Percentiles rank a stretch among this genome's conserved stretches.
Evolutionary conservation across 208 protist genomes (phyloP).

Genomic region (Leishmania turanica): DNA sequence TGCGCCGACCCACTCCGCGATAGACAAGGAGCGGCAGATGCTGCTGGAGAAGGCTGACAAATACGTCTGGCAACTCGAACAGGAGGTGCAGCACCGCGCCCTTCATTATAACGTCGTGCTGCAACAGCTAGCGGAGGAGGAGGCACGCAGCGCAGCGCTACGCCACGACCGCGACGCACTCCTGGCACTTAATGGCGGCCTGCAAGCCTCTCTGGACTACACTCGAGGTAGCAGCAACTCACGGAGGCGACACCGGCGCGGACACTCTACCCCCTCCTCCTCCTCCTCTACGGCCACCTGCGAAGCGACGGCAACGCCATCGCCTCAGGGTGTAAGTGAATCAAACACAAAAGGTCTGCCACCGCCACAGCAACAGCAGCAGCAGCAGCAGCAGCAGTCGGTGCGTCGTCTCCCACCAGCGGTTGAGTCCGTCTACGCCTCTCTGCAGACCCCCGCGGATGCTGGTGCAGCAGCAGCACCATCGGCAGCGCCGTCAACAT

Average conservation of each 20-base stretch:
- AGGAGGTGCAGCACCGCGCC: conserved; percentile 57
- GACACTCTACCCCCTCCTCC: background rate
- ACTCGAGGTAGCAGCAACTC: background rate
- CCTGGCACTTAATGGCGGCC: conserved; percentile 40
- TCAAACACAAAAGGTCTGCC: background rate
- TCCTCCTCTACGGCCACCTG: background rate
- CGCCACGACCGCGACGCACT: conserved; percentile 58
- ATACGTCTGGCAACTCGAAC: conserved; percentile 57
- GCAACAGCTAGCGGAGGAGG: conserved; percentile 56
- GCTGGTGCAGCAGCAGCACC: background rate
- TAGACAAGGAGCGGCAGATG: conserved; percentile 33
- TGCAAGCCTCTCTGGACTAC: conserved; percentile 37
- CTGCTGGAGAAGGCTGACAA: conserved; percentile 55
- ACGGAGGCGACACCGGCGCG: background rate
- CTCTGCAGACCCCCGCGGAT: conserved; percentile 16
- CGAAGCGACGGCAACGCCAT: background rate
- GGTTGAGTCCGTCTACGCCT: conserved; percentile 24
- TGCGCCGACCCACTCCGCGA: conserved; percentile 8
- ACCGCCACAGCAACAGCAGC: background rate
- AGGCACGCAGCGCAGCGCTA: conserved; percentile 35
- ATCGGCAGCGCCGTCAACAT: conserved; percentile 7
- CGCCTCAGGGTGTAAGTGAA: background rate
- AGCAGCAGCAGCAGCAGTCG: background rate
- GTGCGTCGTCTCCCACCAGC: conserved; percentile 17
- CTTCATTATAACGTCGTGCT: conserved; percentile 45